Evolutionary conservation across 257 asterid species (phyloP), one percentile per base, ranked within the genome.

Genomic region (Echites panduratus): DNA sequence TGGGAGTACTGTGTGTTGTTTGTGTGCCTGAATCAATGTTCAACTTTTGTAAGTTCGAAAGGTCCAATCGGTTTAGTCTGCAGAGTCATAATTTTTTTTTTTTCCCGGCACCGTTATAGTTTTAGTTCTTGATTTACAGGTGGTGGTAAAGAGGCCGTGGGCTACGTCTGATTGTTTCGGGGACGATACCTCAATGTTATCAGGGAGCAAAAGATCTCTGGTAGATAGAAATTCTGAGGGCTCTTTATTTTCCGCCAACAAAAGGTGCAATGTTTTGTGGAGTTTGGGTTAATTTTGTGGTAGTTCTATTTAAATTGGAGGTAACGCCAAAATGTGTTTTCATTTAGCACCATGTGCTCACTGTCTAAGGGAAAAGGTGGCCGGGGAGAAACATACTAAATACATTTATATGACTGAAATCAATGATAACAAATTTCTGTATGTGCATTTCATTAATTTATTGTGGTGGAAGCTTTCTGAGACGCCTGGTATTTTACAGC

Each of bases 101-200:
- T 24, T 41, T 70, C 38, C 19, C 20, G 12, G n/a, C 7, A 19
- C 35, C 12, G 1, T 59, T 62, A 56, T 73, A 13, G 24, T 41
- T 32, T 32, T 32, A 32, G 13, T 54, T 62, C 47, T 66, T 64
- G 72, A 47, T 57, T 52, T n/a, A 80, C 67, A 86, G 96, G 85
- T 58, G 78, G 90, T 87, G 81, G 88, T 87, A 70, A 87, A 81
- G 83, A 83, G 84, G 66, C 70, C 90, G 9, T 48, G 76, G 76
- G 74, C 73, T 22, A 58, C 32, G 9, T 72, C 74, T 32, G 81
- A 79, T 57, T 80, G 79, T 66, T 73, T 68, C 68, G 44, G 76
- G 22, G 65, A 29, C 26, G 66, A 69, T 73, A 71, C 78, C 61
- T 77, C 68, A 53, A 68, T 63, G 50, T 74, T 79, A 40, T 80